Evolutionary conservation across 75 land plant genomes (phyloP).

Genomic region (Pinus albicaulis): DNA sequence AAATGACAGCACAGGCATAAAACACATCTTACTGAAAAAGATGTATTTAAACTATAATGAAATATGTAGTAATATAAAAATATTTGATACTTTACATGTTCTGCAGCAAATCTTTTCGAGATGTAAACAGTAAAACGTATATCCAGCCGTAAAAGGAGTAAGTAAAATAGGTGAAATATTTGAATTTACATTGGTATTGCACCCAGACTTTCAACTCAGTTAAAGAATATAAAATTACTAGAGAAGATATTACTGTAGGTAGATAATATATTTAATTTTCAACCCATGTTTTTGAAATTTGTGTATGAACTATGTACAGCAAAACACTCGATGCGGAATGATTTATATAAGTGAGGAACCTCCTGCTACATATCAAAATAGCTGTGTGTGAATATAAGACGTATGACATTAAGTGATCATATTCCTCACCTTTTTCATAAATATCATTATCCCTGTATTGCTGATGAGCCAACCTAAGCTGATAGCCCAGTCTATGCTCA

Average conservation of each 20-base stretch:
- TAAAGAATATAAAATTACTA: not conserved
- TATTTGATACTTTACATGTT: not conserved
- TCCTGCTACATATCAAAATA: slow-evolving; percentile 3
- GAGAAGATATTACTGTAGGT: not conserved
- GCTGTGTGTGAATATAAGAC: not conserved
- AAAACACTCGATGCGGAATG: not conserved
- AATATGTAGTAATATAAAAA: too few relatives aligned
- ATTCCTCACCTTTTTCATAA: slow-evolving; percentile 70
- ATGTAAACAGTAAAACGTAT: not conserved
- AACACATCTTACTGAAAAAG: too few relatives aligned
- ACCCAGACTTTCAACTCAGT: not conserved
- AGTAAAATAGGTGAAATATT: not conserved
- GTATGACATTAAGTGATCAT: not conserved
- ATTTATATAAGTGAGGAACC: not conserved
- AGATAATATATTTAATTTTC: not conserved
- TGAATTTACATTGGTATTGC: not conserved
- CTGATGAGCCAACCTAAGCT: slow-evolving; percentile 60
- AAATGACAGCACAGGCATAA: not conserved
- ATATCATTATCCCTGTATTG: slow-evolving; percentile 75
- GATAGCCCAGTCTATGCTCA: slow-evolving; percentile 88
- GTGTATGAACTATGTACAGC: not conserved
- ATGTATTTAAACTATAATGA: too few relatives aligned
- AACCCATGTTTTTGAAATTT: not conserved
- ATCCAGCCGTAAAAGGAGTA: not conserved
- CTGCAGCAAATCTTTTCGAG: not conserved